A percentile compares a stretch with the other conserved stretches of the same genome.
Conservation (phyloP, 768 basidiomycete genomes). For the Mycena latifolia region DNA sequence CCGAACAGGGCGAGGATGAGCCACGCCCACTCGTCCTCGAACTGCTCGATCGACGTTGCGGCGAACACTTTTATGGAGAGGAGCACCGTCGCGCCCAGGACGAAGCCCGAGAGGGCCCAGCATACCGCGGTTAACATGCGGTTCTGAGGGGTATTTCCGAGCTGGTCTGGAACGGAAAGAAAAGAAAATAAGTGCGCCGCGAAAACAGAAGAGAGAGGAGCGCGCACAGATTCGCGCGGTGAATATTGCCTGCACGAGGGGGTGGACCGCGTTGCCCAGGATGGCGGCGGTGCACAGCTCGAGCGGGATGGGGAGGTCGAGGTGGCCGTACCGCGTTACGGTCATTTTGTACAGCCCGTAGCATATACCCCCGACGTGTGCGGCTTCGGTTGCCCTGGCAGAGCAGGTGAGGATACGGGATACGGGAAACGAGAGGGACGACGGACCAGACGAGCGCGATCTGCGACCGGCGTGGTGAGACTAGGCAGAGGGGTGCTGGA, state of each 20-base stretch:
- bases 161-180: too few relatives aligned
- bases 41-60: slow-evolving; percentile 21
- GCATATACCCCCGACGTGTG: slow-evolving; percentile 29
- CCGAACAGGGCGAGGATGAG: slow-evolving; percentile 27
- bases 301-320: slow-evolving; percentile 30
- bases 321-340: slow-evolving; percentile 28
- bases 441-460: slow-evolving; percentile 29
- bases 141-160: slow-evolving; percentile 16
- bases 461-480: slow-evolving; percentile 8
- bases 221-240: too few relatives aligned
- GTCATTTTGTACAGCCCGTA: slow-evolving; percentile 32
- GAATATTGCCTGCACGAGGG: slow-evolving; percentile 37
- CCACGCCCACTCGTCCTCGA: slow-evolving; percentile 32
- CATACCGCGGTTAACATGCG: slow-evolving; percentile 21
- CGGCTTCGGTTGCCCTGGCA: slow-evolving; percentile 19
- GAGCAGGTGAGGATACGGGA: not conserved
- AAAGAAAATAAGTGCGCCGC: slow-evolving; percentile 33
- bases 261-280: slow-evolving; percentile 32
- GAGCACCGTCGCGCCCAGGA: slow-evolving; percentile 28
- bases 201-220: too few relatives aligned
- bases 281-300: slow-evolving; percentile 28
- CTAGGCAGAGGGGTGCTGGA: not conserved
- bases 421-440: not conserved
- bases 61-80: slow-evolving; percentile 26
- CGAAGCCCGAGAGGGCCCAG: slow-evolving; percentile 32